Evolutionary conservation across 164 flowering plant genomes (phyloP).

Genomic region (Hamamelis virginiana): DNA sequence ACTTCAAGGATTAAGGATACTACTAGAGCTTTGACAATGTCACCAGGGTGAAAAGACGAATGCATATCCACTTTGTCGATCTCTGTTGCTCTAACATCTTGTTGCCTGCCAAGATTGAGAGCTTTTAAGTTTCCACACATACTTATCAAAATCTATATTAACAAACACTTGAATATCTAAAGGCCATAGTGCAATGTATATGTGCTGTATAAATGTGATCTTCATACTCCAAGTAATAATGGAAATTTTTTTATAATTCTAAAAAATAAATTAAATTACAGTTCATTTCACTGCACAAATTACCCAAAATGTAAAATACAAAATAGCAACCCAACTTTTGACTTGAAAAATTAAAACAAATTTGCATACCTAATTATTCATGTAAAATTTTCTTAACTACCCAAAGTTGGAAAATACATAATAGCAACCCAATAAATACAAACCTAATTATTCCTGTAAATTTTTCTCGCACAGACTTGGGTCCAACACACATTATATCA

Average conservation of each 20-base stretch:
- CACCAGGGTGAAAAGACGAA: conserved; percentile 85
- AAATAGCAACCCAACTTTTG: no score
- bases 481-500: conserved; percentile 88
- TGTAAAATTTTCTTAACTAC: no score
- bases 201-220: background rate
- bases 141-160: background rate
- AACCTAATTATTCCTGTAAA: conserved; percentile 87
- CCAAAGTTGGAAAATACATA: no score
- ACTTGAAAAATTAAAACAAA: no score
- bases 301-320: no score
- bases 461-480: conserved; percentile 79
- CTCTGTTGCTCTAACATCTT: conserved; percentile 97
- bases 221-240: background rate
- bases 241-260: no score
- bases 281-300: no score
- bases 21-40: conserved; percentile 81
- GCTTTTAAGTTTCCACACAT: background rate
- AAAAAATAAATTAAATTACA: no score
- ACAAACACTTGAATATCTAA: background rate
- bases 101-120: conserved; percentile 61
- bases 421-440: no score
- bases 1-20: conserved; percentile 61
- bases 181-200: background rate
- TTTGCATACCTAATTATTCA: no score
- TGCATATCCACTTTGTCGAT: conserved; percentile 99